These are phyloP conservation scores for Fusarium vanettenii DNA, from an alignment of 2,329 filamentous ascomycete species.

Conservation along the genomic window DNA sequence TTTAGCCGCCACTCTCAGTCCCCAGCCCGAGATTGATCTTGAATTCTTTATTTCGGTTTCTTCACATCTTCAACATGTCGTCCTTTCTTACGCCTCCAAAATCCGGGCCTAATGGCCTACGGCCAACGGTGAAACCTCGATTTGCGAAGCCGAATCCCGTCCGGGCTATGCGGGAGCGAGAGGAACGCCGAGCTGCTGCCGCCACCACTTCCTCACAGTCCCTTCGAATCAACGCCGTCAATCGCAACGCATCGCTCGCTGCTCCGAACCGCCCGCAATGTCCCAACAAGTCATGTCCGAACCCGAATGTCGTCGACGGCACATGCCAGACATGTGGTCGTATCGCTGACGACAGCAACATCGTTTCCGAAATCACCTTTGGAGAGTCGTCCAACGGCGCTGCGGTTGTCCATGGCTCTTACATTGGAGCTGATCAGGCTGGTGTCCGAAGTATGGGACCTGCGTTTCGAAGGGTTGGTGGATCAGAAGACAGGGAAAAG, in stretches of 20 bases:
- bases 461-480: conserved; percentile 69
- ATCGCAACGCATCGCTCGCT: conserved; percentile 47
- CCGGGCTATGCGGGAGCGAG: conserved; percentile 64
- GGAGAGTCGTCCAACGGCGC: conserved; percentile 88
- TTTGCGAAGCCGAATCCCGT: conserved; percentile 60
- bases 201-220: conserved; percentile 46
- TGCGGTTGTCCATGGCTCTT: conserved; percentile 90
- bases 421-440: conserved; percentile 86
- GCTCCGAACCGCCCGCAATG: conserved; percentile 58
- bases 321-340: conserved; percentile 88
- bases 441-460: conserved; percentile 76
- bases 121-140: conserved; percentile 50
- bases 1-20: conserved; percentile 5
- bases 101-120: conserved; percentile 43
- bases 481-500: conserved; percentile 68
- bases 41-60: too few relatives aligned
- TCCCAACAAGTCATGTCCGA: conserved; percentile 70
- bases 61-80: conserved; percentile 53
- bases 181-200: conserved; percentile 54
- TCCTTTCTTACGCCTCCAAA: conserved; percentile 58
- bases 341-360: conserved; percentile 86
- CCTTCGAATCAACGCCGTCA: conserved; percentile 45
- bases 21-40: too few relatives aligned
- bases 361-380: conserved; percentile 92
- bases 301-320: conserved; percentile 71